Conservation (phyloP, 1,284 basidiomycete genomes). For the Erythrobasidium hasegawianum region DNA sequence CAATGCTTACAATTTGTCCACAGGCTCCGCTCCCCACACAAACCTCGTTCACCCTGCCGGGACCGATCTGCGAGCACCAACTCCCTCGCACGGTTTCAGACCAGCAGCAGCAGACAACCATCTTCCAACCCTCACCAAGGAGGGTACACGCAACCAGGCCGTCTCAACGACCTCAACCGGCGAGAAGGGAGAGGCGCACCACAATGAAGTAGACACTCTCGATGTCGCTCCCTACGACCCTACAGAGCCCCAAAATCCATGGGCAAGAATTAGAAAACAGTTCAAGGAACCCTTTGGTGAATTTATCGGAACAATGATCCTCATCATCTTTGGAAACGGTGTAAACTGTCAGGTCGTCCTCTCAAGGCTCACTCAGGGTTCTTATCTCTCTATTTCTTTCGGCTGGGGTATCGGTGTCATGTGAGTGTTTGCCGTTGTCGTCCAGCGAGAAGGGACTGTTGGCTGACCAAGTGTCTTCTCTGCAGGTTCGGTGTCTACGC, state of each 20-base stretch:
- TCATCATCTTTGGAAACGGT: slow-evolving; percentile 35
- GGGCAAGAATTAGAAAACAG: slow-evolving; percentile 14
- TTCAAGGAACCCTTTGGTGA: slow-evolving; percentile 31
- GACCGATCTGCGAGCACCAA: slow-evolving; percentile 5
- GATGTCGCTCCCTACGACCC: slow-evolving; percentile 7
- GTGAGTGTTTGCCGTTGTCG: slow-evolving; percentile 10
- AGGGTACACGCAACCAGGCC: background rate
- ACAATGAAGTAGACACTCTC: slow-evolving; percentile 4
- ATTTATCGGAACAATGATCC: slow-evolving; percentile 27
- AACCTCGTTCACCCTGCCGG: slow-evolving; percentile 27
- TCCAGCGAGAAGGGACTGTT: background rate
- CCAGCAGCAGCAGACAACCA: too few species aligned
- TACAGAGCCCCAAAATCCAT: slow-evolving; percentile 9
- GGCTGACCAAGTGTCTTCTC: background rate
- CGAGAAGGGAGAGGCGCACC: slow-evolving; percentile 21
- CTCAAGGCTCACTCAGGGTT: slow-evolving; percentile 29
- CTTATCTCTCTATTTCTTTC: slow-evolving; percentile 34
- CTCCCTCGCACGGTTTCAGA: background rate
- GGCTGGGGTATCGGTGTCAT: slow-evolving; percentile 37
- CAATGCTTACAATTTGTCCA: background rate
- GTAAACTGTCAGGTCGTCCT: slow-evolving; percentile 36
- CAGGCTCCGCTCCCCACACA: slow-evolving; percentile 25
- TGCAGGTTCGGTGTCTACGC: slow-evolving; percentile 11
- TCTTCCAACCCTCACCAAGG: too few species aligned
- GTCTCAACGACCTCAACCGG: background rate